A percentile compares a stretch with the other conserved stretches of the same genome.
Evolutionary conservation across 805 yeast genomes (phyloP).

Genomic region (Ogataea minuta): DNA sequence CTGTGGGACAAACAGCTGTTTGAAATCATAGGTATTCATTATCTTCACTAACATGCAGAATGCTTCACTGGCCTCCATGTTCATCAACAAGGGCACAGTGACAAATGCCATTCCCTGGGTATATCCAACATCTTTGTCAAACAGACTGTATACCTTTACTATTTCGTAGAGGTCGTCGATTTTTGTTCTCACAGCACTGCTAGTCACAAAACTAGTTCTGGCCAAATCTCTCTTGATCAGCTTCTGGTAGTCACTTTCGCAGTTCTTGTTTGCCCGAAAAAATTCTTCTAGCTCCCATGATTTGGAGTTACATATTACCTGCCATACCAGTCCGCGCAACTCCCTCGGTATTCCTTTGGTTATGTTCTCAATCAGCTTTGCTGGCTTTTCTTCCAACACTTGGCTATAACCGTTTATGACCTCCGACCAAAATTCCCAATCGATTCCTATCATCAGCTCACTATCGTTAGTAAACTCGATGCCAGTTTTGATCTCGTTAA

Average conservation of each 20-base stretch:
- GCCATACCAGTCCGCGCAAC: conserved; percentile 91
- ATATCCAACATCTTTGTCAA: conserved; percentile 92
- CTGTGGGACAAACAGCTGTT: conserved; percentile 76
- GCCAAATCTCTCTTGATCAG: conserved; percentile 79
- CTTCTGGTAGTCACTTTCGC: conserved; percentile 62
- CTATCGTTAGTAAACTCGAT: conserved; percentile 38
- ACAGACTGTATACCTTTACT: conserved; percentile 78
- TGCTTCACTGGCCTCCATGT: conserved; percentile 79
- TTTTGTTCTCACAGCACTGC: conserved; percentile 51
- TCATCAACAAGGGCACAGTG: conserved; percentile 78
- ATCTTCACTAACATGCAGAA: conserved; percentile 76
- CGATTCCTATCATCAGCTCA: conserved; percentile 41
- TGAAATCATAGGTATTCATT: conserved; percentile 81
- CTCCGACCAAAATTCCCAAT: conserved; percentile 87
- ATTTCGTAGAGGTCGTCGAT: conserved; percentile 67
- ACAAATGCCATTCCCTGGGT: conserved; percentile 98
- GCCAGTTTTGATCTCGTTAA: conserved; percentile 49
- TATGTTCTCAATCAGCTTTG: conserved; percentile 57
- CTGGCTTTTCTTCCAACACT: conserved; percentile 62
- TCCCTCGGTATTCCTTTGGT: conserved; percentile 80
- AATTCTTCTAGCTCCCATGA: conserved; percentile 59
- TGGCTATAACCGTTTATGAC: conserved; percentile 75
- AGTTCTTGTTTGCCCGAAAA: conserved; percentile 46
- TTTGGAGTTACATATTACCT: conserved; percentile 77
- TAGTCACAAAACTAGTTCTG: conserved; percentile 78